Percentiles rank a stretch among this genome's conserved stretches.
These are phyloP conservation scores for Sphenostylis stenocarpa DNA, from an alignment of 306 rosid species.

Conservation along the genomic window DNA sequence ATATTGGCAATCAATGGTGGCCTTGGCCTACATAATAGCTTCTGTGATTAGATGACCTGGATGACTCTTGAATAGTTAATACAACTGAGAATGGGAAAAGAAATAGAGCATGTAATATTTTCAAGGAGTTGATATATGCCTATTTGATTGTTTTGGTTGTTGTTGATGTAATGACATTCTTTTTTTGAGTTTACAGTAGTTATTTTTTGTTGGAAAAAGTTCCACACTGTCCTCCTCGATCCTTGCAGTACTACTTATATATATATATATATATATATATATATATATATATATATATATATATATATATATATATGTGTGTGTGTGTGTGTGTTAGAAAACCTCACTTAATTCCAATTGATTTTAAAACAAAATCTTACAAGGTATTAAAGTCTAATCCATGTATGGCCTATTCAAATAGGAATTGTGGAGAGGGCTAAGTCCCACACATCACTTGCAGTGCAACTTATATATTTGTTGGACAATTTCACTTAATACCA, in stretches of 20 bases:
- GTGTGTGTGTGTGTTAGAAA: no score
- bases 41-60: constrained; percentile 3
- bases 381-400: no score
- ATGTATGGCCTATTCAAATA: no score
- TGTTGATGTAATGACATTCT: neutral
- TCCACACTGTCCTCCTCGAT: neutral
- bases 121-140: constrained; percentile 1
- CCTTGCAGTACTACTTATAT: neutral
- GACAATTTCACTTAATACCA: neutral
- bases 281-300: no score
- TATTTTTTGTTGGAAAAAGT: neutral
- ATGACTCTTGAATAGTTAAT: constrained; percentile 13
- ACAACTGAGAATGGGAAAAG: neutral
- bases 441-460: no score
- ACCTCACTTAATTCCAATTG: no score
- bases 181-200: neutral
- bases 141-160: constrained; percentile 12
- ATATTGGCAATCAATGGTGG: constrained; percentile 5
- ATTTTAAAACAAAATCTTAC: no score
- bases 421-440: no score
- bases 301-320: no score
- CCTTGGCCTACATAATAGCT: neutral
- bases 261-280: no score
- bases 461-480: neutral
- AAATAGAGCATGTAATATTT: neutral